Percentiles rank a stretch among this genome's conserved stretches.
These are phyloP conservation scores for Penicillium pulvis DNA, from an alignment of 495 filamentous ascomycete species.

Conservation along the genomic window DNA sequence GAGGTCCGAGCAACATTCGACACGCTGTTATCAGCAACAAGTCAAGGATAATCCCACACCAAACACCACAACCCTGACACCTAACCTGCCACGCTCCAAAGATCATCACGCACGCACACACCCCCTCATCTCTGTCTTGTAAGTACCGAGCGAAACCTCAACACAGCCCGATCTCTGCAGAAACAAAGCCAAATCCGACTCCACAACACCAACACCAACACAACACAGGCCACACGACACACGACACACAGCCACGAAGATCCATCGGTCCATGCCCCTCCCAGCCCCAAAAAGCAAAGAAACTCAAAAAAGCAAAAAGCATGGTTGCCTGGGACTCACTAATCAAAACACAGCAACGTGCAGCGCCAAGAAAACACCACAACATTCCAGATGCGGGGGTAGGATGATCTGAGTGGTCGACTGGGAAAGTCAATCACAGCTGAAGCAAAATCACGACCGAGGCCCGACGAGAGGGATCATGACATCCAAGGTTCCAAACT, in stretches of 20 bases:
- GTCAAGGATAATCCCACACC: not conserved
- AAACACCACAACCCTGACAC: not conserved
- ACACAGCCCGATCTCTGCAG: not conserved
- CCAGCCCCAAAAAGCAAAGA: not conserved
- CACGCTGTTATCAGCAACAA: not conserved
- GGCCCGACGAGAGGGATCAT: not conserved
- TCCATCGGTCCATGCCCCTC: not conserved
- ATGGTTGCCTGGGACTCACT: not conserved
- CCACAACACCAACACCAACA: not conserved
- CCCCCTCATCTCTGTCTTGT: not conserved
- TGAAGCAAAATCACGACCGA: not conserved
- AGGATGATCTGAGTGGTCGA: not conserved
- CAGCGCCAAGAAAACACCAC: not conserved
- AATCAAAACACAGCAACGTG: not conserved
- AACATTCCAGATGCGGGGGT: not conserved
- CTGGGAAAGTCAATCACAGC: not conserved
- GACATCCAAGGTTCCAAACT: not conserved
- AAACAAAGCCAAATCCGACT: not conserved
- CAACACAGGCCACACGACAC: not conserved
- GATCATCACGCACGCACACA: not conserved
- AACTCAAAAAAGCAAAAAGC: not conserved
- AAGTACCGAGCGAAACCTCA: not conserved
- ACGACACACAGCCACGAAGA: constrained; percentile 7
- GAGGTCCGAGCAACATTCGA: not conserved
- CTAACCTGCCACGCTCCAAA: not conserved